phyloP scores from a whole-genome alignment of 768 basidiomycete genomes.

The Boletus rubescentipes region DNA sequence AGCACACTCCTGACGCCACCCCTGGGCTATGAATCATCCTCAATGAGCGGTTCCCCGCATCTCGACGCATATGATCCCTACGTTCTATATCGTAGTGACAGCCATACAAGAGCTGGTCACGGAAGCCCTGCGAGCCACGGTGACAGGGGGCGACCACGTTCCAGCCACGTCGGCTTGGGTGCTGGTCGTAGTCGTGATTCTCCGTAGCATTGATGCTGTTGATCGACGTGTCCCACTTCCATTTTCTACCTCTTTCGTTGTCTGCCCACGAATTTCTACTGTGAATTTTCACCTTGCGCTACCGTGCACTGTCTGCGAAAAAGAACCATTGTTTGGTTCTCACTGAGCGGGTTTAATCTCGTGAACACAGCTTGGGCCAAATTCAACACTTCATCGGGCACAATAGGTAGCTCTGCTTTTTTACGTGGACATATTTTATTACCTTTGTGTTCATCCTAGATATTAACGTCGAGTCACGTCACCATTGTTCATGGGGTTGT shows the following conservation, averaged over 20 bases:
- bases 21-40: conserved; percentile 50
- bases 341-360: conserved; percentile 4
- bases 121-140: conserved; percentile 25
- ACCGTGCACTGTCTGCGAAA: conserved; percentile 7
- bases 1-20: conserved; percentile 75
- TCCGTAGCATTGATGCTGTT: conserved; percentile 2
- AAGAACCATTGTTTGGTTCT: conserved; percentile 3
- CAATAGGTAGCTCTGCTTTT: conserved; percentile 18
- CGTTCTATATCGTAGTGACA: conserved; percentile 40
- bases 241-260: neutral
- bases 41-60: conserved; percentile 25
- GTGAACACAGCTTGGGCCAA: neutral
- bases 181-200: conserved; percentile 11
- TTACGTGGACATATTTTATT: conserved; percentile 32
- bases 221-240: neutral
- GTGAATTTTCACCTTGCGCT: conserved; percentile 2
- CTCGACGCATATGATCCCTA: conserved; percentile 25
- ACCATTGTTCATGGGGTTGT: conserved; percentile 16
- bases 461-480: conserved; percentile 13
- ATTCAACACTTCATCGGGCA: conserved; percentile 2
- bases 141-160: conserved; percentile 24
- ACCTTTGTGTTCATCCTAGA: conserved; percentile 23
- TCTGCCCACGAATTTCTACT: neutral
- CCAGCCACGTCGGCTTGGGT: conserved; percentile 14
- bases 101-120: conserved; percentile 43